Percentiles rank a stretch among this genome's conserved stretches.
These are phyloP conservation scores for Metarhizium album DNA, from an alignment of 2,329 filamentous ascomycete species.

Conservation along the genomic window DNA sequence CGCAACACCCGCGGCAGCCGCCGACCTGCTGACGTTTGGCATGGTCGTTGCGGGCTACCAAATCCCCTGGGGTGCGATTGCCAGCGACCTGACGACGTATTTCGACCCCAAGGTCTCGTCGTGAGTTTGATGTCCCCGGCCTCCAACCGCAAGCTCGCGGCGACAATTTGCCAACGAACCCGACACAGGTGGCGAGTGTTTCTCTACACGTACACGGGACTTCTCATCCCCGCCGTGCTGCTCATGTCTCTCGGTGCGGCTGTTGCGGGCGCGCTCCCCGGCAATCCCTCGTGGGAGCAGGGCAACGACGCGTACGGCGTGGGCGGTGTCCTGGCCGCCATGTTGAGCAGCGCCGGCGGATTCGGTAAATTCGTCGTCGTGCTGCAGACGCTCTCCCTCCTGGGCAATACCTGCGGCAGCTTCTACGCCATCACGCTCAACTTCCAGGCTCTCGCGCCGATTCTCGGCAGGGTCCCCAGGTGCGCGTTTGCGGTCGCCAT, in stretches of 20 bases:
- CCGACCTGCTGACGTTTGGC: slow-evolving; percentile 42
- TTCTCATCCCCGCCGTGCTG: slow-evolving; percentile 42
- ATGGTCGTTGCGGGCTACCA: slow-evolving; percentile 53
- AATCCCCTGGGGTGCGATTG: slow-evolving; percentile 49
- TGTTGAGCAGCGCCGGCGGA: slow-evolving; percentile 45
- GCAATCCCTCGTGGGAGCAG: slow-evolving; percentile 40
- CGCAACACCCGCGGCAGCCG: slow-evolving; percentile 29
- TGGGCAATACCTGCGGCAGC: slow-evolving; percentile 49
- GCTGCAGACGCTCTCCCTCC: slow-evolving; percentile 42
- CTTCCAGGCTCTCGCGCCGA: slow-evolving; percentile 51
- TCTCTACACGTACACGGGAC: slow-evolving; percentile 44
- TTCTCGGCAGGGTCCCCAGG: slow-evolving; percentile 43
- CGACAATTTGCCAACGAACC: slow-evolving; percentile 4
- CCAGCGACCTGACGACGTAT: slow-evolving; percentile 52
- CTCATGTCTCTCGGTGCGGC: slow-evolving; percentile 54
- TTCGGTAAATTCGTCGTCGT: slow-evolving; percentile 54
- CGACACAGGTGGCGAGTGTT: slow-evolving; percentile 33
- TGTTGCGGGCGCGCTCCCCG: slow-evolving; percentile 49
- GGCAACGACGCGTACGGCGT: slow-evolving; percentile 43
- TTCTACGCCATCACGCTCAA: slow-evolving; percentile 54
- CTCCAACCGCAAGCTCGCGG: neutral
- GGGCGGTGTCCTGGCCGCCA: slow-evolving; percentile 48
- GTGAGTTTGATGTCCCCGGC: slow-evolving; percentile 20
- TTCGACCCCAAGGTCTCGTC: slow-evolving; percentile 44
- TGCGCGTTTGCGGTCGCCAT: slow-evolving; percentile 46